phyloP scores from a whole-genome alignment of 345 rosid species.

The Aquilaria yunnanensis region DNA sequence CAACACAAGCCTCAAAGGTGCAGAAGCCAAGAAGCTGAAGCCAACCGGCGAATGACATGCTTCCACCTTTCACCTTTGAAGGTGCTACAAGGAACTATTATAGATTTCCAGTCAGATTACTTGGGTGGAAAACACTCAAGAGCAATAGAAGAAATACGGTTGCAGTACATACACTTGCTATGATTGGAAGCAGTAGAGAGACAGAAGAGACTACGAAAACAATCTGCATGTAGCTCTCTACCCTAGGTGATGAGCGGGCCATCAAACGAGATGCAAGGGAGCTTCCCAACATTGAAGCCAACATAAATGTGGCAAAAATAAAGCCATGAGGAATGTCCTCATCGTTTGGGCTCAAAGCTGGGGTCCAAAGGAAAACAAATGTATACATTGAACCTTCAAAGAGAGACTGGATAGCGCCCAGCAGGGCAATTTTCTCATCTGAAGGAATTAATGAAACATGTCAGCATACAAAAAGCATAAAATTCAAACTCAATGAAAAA shows the following conservation, averaged over 20 bases:
- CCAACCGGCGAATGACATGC: slow-evolving; percentile 66
- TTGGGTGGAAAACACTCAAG: background rate
- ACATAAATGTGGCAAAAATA: slow-evolving; percentile 93
- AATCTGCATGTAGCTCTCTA: slow-evolving; percentile 90
- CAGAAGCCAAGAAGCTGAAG: slow-evolving; percentile 89
- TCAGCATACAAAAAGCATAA: background rate
- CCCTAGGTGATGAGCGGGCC: slow-evolving; percentile 66
- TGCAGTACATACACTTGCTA: slow-evolving; percentile 51
- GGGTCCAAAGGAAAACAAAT: slow-evolving; percentile 98
- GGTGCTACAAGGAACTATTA: slow-evolving; percentile 67
- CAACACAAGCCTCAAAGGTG: slow-evolving; percentile 86
- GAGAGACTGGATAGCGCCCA: slow-evolving; percentile 95
- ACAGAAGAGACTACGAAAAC: slow-evolving; percentile 67
- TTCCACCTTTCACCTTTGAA: slow-evolving; percentile 57
- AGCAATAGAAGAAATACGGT: slow-evolving; percentile 5
- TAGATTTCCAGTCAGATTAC: slow-evolving; percentile 13
- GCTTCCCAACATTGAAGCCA: slow-evolving; percentile 98
- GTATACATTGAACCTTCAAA: slow-evolving; percentile 99
- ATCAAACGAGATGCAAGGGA: slow-evolving; percentile 87
- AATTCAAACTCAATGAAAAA: background rate
- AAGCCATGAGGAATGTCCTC: slow-evolving; percentile 98
- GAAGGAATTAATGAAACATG: slow-evolving; percentile 13
- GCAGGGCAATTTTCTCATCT: slow-evolving; percentile 94
- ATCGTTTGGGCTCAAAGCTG: slow-evolving; percentile 82
- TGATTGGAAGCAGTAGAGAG: slow-evolving; percentile 73